A percentile compares a stretch with the other conserved stretches of the same genome.
phyloP scores from a whole-genome alignment of 768 basidiomycete genomes.

The Suillus spraguei region DNA sequence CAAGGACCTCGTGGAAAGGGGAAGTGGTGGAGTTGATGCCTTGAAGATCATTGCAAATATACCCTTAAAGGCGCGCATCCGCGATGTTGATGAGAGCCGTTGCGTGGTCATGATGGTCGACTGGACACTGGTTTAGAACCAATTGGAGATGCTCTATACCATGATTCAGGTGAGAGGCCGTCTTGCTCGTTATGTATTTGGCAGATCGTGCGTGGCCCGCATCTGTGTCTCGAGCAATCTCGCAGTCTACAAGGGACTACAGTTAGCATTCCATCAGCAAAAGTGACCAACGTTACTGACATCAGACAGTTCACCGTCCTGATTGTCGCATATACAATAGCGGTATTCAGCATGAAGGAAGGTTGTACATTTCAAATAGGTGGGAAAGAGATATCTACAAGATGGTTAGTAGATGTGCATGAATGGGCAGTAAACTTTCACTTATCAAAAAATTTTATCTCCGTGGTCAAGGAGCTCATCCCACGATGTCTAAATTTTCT shows the following conservation, averaged over 20 bases:
- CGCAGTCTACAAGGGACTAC: background rate
- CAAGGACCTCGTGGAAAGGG: background rate
- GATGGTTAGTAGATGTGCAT: background rate
- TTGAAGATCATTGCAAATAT: background rate
- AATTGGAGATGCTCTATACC: too few species aligned
- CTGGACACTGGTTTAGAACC: background rate
- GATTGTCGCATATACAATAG: background rate
- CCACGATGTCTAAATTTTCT: too few species aligned
- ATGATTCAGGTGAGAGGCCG: too few species aligned
- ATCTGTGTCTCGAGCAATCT: background rate
- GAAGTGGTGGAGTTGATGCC: background rate
- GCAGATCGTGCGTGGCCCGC: background rate
- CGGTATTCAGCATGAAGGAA: background rate
- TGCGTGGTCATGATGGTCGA: background rate
- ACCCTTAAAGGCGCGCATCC: background rate
- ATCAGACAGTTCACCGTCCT: background rate
- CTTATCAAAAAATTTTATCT: background rate
- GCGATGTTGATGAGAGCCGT: background rate
- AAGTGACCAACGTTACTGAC: background rate
- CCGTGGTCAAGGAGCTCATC: background rate
- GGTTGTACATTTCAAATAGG: background rate
- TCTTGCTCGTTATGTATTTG: background rate
- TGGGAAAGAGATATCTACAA: background rate
- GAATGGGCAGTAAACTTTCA: background rate
- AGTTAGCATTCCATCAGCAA: background rate